Evolutionary conservation across 495 filamentous ascomycete genomes (phyloP).

Genomic region (Tuber brumale): DNA sequence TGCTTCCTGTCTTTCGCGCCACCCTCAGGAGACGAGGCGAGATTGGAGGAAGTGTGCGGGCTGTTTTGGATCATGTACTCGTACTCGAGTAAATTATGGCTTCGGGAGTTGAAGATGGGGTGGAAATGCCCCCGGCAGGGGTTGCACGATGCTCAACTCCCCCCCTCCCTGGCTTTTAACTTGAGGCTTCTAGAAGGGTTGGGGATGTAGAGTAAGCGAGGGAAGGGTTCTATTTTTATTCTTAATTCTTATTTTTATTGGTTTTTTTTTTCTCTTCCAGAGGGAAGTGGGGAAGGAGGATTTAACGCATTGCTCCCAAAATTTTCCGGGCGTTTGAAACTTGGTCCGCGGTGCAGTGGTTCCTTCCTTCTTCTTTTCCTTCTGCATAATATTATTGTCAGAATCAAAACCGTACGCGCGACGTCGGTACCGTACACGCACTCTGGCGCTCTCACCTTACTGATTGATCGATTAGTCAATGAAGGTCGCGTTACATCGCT

Average conservation of each 20-base stretch:
- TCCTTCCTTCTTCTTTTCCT: neutral
- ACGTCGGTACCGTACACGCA: neutral
- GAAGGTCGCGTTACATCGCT: neutral
- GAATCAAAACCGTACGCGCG: neutral
- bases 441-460: neutral
- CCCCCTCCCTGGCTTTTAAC: too few species aligned
- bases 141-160: neutral
- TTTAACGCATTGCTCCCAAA: neutral
- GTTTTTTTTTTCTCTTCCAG: neutral
- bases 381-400: neutral
- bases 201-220: neutral
- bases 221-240: neutral
- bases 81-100: too few species aligned
- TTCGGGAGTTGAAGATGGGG: neutral
- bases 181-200: neutral
- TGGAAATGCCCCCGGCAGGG: too few species aligned
- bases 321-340: neutral
- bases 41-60: neutral
- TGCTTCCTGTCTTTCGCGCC: neutral
- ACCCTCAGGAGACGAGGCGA: neutral
- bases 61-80: neutral
- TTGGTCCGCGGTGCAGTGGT: neutral
- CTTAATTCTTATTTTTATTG: neutral
- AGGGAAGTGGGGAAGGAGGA: neutral
- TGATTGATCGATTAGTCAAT: neutral